A percentile compares a stretch with the other conserved stretches of the same genome.
Conservation (phyloP, 495 filamentous ascomycete genomes). For the Parachaetomium inaequale region DNA sequence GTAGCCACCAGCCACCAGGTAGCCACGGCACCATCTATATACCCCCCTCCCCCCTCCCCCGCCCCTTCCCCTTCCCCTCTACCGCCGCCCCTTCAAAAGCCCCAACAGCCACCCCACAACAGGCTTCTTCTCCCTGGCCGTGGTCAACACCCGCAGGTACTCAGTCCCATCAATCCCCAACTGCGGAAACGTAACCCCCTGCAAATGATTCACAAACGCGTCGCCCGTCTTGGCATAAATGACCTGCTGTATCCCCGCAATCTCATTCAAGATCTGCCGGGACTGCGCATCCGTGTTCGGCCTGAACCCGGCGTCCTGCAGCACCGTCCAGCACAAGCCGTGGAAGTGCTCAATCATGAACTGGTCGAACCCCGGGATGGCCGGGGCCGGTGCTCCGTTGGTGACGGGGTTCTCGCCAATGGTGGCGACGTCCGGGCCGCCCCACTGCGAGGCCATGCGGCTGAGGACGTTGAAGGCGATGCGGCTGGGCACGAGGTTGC, state of each 20-base stretch:
- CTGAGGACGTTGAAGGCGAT: slow-evolving; percentile 76
- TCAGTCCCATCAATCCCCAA: slow-evolving; percentile 47
- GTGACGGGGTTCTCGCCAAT: slow-evolving; percentile 46
- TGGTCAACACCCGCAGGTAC: slow-evolving; percentile 50
- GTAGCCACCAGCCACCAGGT: not conserved
- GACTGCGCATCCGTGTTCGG: slow-evolving; percentile 75
- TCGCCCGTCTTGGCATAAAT: slow-evolving; percentile 83
- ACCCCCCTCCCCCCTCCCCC: slow-evolving; percentile 22
- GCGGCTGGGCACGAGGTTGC: slow-evolving; percentile 68
- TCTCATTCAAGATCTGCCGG: slow-evolving; percentile 78
- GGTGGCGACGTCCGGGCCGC: slow-evolving; percentile 68
- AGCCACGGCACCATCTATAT: not conserved
- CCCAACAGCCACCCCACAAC: slow-evolving; percentile 48
- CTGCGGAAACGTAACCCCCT: slow-evolving; percentile 46
- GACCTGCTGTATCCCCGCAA: slow-evolving; percentile 75
- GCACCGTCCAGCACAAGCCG: slow-evolving; percentile 79
- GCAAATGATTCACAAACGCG: slow-evolving; percentile 47
- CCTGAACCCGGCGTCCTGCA: slow-evolving; percentile 70
- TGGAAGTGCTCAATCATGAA: slow-evolving; percentile 90
- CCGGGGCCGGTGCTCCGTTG: slow-evolving; percentile 41
- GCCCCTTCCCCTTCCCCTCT: slow-evolving; percentile 27
- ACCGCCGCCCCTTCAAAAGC: slow-evolving; percentile 39
- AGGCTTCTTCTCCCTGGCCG: slow-evolving; percentile 45
- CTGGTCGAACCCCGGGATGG: slow-evolving; percentile 83
- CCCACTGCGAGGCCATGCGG: slow-evolving; percentile 79